Percentiles rank a stretch among this genome's conserved stretches.
Evolutionary conservation across 2,329 filamentous ascomycete species (phyloP).

Genomic region (Hirsutella rhossiliensis): DNA sequence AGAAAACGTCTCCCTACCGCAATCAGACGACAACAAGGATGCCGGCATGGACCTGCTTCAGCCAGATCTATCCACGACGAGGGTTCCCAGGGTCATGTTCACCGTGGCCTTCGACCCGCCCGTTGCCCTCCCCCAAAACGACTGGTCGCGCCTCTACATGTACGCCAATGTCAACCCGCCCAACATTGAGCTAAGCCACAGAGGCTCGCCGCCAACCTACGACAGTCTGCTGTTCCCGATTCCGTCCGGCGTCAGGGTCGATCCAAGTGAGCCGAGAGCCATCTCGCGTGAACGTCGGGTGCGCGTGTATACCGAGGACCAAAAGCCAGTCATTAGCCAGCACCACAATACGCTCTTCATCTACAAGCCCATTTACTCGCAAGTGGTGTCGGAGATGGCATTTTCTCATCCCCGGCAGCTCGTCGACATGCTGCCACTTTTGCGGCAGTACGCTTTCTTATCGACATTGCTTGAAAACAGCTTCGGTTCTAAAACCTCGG

Average conservation of each 20-base stretch:
- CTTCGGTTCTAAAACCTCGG: slow-evolving; percentile 31
- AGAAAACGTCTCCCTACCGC: slow-evolving; percentile 45
- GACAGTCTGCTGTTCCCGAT: slow-evolving; percentile 48
- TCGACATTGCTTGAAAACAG: slow-evolving; percentile 51
- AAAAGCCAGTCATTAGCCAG: slow-evolving; percentile 16
- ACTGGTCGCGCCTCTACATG: slow-evolving; percentile 51
- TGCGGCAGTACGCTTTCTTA: slow-evolving; percentile 66
- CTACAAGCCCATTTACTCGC: slow-evolving; percentile 61
- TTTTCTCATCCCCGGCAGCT: slow-evolving; percentile 72
- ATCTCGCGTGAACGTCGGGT: slow-evolving; percentile 38
- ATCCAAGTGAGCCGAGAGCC: slow-evolving; percentile 45
- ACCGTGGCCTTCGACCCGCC: slow-evolving; percentile 64
- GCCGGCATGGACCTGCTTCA: slow-evolving; percentile 40
- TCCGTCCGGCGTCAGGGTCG: slow-evolving; percentile 32
- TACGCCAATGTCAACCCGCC: slow-evolving; percentile 36
- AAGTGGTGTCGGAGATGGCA: slow-evolving; percentile 53
- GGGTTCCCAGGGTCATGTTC: slow-evolving; percentile 62
- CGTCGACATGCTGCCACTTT: slow-evolving; percentile 56
- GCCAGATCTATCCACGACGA: slow-evolving; percentile 29
- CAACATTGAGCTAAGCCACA: slow-evolving; percentile 18
- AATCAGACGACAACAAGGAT: slow-evolving; percentile 32
- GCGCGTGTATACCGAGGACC: slow-evolving; percentile 23
- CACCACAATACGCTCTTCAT: slow-evolving; percentile 55
- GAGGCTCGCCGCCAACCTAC: slow-evolving; percentile 30
- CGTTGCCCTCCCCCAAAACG: slow-evolving; percentile 52